Evolutionary conservation across 2,329 filamentous ascomycete genomes (phyloP).

Genomic region (Fusarium temperatum): DNA sequence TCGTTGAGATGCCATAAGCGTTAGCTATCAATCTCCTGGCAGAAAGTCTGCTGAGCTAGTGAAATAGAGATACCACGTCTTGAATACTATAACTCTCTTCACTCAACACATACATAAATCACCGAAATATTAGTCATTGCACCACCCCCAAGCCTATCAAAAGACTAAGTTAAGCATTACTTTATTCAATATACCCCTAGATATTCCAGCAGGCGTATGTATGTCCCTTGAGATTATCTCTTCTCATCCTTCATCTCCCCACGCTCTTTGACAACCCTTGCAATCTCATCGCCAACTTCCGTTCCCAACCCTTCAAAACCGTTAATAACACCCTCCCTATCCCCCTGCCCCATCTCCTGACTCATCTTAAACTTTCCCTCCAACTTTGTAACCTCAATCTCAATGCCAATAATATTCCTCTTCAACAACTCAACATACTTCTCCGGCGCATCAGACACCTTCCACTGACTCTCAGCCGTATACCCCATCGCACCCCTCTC

Average conservation of each 20-base stretch:
- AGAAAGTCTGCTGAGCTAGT: no score
- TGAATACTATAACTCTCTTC: no score
- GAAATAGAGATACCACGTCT: no score
- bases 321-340: constrained; percentile 63
- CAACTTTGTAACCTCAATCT: constrained; percentile 63
- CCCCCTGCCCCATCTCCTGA: constrained; percentile 63
- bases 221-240: neutral
- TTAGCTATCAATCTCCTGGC: no score
- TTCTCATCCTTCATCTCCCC: constrained; percentile 14
- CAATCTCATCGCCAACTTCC: constrained; percentile 42
- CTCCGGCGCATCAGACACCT: constrained; percentile 64
- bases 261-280: constrained; percentile 40
- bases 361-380: constrained; percentile 74
- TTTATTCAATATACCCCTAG: no score
- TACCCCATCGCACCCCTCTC: constrained; percentile 67
- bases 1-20: no score
- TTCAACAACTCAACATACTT: constrained; percentile 64
- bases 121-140: no score
- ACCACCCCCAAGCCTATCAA: neutral
- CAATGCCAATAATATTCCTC: constrained; percentile 68
- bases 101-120: no score
- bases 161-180: neutral
- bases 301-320: constrained; percentile 57
- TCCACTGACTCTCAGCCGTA: constrained; percentile 56
- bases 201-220: no score